Base-by-base conservation (phyloP, 768 basidiomycete genomes). In the Rhizopogon vesiculosus region DNA sequence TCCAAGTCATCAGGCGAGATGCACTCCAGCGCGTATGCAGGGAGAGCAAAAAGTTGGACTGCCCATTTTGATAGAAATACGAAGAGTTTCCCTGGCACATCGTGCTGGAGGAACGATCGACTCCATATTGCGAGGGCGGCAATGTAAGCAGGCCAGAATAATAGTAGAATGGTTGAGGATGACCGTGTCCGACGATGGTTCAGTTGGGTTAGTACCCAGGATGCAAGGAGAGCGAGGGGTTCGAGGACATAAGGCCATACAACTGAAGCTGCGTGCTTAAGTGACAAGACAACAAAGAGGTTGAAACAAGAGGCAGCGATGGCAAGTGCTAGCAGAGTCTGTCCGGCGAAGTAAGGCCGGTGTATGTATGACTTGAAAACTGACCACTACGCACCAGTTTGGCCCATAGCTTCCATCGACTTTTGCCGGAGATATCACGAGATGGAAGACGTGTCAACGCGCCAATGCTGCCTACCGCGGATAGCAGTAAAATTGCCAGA, bases 131-230 rank as follows among this genome's bases (percentile, higher is more conserved):
- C 62, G 0, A 83, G 61, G 0, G 72, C 74, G 15, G 76, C 18
- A 12, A 81, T 49, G 61, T 91, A 90, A 8, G 79, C 50, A 0
- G 92, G 91, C 88, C 91, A 96, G 70, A 91, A 95, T 46, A 95
- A 66, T 9, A 97, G 80, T 39, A 93, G 70, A 12, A 84, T 65
- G 1, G 88, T 76, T 0, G 91, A 91, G 0, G 93, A 87, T 8
- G 79, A 77, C 16, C 84, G 80, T 1, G 85, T 80, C 15, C 85
- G 82, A 39, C 81, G 80, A 66, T 94, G 91, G 59, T 90, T 92
- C 55, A 78, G 69, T 59, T 78, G 80, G 1, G 86, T 85, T 43
- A 92, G 70, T 22, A 74, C 57, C 3, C 79, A 64, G 16, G 82
- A 71, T 12, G 78, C 60, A 19, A 79, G 45, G 5, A 89, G 65